phyloP scores from a whole-genome alignment of 2,329 filamentous ascomycete species.

The Pseudonectria buxi region DNA sequence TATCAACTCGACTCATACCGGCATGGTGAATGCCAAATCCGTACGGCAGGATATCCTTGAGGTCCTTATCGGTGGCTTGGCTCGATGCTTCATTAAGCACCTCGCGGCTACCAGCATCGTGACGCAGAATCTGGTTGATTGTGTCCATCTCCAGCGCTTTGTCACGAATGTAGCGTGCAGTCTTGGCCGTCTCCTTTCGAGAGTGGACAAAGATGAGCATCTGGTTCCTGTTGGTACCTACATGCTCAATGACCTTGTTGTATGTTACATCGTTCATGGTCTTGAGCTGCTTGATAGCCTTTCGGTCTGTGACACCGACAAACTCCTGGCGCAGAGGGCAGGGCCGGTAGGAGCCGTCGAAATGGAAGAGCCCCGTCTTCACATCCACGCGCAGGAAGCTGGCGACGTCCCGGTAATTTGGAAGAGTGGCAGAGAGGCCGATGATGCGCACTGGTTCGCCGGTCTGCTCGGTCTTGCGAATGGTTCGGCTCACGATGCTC shows the following conservation, averaged over 20 bases:
- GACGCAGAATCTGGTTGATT: slow-evolving; percentile 89
- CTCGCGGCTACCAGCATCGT: slow-evolving; percentile 85
- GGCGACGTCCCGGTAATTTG: slow-evolving; percentile 93
- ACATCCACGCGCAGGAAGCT: slow-evolving; percentile 89
- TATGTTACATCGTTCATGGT: slow-evolving; percentile 99
- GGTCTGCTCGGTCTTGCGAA: slow-evolving; percentile 87
- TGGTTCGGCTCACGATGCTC: slow-evolving; percentile 92
- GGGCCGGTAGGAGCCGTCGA: slow-evolving; percentile 87
- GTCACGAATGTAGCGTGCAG: slow-evolving; percentile 90
- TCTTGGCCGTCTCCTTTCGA: slow-evolving; percentile 96
- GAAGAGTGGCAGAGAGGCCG: slow-evolving; percentile 88
- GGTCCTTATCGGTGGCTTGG: slow-evolving; percentile 72
- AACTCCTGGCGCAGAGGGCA: slow-evolving; percentile 96
- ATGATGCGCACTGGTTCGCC: slow-evolving; percentile 88
- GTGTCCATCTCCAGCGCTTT: slow-evolving; percentile 96
- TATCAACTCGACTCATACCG: slow-evolving; percentile 92
- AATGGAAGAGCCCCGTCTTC: slow-evolving; percentile 85
- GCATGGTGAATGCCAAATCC: slow-evolving; percentile 98
- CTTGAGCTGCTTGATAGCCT: slow-evolving; percentile 97
- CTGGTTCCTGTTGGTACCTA: slow-evolving; percentile 86
- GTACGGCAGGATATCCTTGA: slow-evolving; percentile 92
- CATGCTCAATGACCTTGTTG: slow-evolving; percentile 93
- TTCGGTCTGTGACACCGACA: slow-evolving; percentile 93
- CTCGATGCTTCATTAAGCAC: slow-evolving; percentile 81
- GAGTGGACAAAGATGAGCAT: slow-evolving; percentile 99